A percentile compares a stretch with the other conserved stretches of the same genome.
These are phyloP conservation scores for Fusarium sp. DNA, from an alignment of 2,329 filamentous ascomycete species.

Conservation along the genomic window DNA sequence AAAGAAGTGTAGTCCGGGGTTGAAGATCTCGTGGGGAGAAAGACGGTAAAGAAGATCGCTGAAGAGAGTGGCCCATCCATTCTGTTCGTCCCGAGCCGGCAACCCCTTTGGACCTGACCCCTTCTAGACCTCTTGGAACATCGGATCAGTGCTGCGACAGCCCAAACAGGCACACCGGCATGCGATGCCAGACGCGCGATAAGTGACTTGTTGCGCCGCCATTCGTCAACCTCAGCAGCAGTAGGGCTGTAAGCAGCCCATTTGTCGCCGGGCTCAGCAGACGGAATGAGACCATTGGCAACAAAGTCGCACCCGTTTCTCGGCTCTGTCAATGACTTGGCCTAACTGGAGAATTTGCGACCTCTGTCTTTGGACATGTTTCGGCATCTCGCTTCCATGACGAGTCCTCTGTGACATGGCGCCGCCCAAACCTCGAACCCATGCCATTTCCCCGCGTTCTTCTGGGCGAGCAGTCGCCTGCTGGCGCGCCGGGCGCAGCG, in stretches of 20 bases:
- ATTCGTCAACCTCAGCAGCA: slow-evolving; percentile 31
- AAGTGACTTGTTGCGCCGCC: slow-evolving; percentile 37
- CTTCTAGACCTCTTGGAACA: background rate
- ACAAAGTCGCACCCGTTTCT: slow-evolving; percentile 9
- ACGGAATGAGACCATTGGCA: slow-evolving; percentile 8
- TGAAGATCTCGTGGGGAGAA: background rate
- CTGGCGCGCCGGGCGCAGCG: slow-evolving; percentile 28
- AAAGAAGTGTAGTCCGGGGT: background rate
- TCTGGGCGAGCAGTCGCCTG: slow-evolving; percentile 25
- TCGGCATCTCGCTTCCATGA: slow-evolving; percentile 25
- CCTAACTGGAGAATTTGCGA: background rate
- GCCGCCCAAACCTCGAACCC: slow-evolving; percentile 27
- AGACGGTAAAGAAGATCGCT: background rate
- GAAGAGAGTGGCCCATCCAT: background rate
- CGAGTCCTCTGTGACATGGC: slow-evolving; percentile 18
- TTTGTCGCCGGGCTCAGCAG: slow-evolving; percentile 16
- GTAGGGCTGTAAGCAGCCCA: slow-evolving; percentile 27
- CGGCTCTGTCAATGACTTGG: slow-evolving; percentile 16
- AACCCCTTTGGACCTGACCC: background rate
- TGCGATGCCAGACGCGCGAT: slow-evolving; percentile 31
- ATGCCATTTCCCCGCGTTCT: slow-evolving; percentile 38
- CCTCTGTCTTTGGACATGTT: slow-evolving; percentile 25
- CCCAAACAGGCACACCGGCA: slow-evolving; percentile 12
- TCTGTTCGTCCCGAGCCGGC: background rate
- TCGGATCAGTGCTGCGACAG: background rate